Evolutionary conservation across 495 filamentous ascomycete species (phyloP), one percentile per base, ranked within the genome.

Genomic region (Xylaria scruposa): DNA sequence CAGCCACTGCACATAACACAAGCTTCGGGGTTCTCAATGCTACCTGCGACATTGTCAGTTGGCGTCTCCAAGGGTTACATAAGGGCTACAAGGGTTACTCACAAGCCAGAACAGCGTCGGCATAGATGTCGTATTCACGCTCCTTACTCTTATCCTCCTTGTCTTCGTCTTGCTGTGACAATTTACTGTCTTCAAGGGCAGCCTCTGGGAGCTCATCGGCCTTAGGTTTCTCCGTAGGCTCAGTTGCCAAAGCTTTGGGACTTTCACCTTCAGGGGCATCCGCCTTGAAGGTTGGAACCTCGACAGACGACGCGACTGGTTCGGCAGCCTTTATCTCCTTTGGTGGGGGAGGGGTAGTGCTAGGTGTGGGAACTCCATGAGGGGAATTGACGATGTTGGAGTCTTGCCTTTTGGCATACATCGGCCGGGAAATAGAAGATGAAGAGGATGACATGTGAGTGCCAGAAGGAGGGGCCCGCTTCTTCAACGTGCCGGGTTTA

Each of bases 1-100:
- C 78, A 93, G 77, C 93, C 93, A 83, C 92, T 94, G 89, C 94
- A 97, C 94, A 97, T 97, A 0, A 95, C 74, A 81, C 94, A 97
- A 26, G 88, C 86, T 80, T 97, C 94, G 77, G 90, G 91, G 86
- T 97, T 95, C 83, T 97, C 92, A 78, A 97, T 97, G 84, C 93
- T 95, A 81, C 86, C 86, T 88, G 56, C 72, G 59, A 33, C 46
- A 38, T 72, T 70, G 60, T 84, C 76, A 83, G 80, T 65, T 59
- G 29, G 17, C 10, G 33, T n/a, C 12, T 12, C 46, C 24, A 4
- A 17, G 46, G 46, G 21, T 6, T 2, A 69, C n/a, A 33, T 67
- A 1, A 67, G 56, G 46, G 70, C 17, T 13, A 81, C 87, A 1
- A 67, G 56, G 46, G 70, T 13, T 13, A 81, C 87, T 86, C 92